Evolutionary conservation across 768 basidiomycete species (phyloP).

Genomic region (Gelatoporia subvermispora): DNA sequence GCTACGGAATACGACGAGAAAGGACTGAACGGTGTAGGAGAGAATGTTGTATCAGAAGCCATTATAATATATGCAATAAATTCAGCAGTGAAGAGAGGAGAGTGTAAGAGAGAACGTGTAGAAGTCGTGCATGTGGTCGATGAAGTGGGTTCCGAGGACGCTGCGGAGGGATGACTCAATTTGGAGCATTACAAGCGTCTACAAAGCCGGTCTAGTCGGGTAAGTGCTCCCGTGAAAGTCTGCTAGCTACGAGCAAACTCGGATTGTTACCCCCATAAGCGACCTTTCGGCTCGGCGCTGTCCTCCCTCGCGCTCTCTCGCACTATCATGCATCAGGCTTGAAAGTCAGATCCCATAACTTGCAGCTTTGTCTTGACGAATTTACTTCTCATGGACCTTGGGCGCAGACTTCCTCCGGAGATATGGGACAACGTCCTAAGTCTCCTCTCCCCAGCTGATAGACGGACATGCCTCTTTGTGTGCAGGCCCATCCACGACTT

Average conservation of each 20-base stretch:
- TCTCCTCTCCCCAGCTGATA: background rate
- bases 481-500: slow-evolving; percentile 1
- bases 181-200: no score
- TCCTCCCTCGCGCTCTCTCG: no score
- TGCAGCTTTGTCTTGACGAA: background rate
- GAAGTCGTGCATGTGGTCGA: slow-evolving; percentile 15
- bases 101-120: slow-evolving; percentile 14
- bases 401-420: background rate
- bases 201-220: no score
- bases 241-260: no score
- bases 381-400: background rate
- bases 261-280: no score
- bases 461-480: background rate
- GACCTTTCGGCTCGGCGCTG: no score
- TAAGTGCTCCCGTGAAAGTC: no score
- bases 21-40: slow-evolving; percentile 34
- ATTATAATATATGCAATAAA: slow-evolving; percentile 17
- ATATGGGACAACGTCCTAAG: background rate
- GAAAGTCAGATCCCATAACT: no score
- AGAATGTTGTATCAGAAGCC: slow-evolving; percentile 31
- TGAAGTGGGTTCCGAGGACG: slow-evolving; percentile 4
- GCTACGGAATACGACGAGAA: slow-evolving; percentile 28
- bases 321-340: no score
- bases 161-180: no score
- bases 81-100: slow-evolving; percentile 6